Evolutionary conservation across 2,329 filamentous ascomycete species (phyloP).

Genomic region (Diaporthe humulicola): DNA sequence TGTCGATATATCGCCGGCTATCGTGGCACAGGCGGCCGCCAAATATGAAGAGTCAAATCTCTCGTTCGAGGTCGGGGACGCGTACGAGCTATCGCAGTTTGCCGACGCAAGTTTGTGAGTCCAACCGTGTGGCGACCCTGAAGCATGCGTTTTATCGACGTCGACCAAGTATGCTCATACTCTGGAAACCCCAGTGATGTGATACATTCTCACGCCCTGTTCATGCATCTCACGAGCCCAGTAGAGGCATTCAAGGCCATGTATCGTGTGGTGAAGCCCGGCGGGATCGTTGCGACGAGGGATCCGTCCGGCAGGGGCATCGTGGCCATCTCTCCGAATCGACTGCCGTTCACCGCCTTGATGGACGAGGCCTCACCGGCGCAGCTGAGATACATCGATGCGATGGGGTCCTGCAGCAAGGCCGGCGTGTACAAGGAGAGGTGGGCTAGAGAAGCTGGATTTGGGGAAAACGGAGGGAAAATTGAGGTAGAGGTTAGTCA

Average conservation of each 20-base stretch:
- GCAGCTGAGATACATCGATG: background rate
- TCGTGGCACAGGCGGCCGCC: slow-evolving; percentile 42
- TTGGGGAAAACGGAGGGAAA: background rate
- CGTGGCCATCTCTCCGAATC: background rate
- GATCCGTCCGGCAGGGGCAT: background rate
- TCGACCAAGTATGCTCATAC: background rate
- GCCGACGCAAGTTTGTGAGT: slow-evolving; percentile 59
- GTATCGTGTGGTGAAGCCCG: slow-evolving; percentile 56
- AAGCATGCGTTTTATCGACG: too few relatives aligned
- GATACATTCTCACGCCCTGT: slow-evolving; percentile 70
- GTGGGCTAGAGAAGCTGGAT: slow-evolving; percentile 13
- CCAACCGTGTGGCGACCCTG: too few relatives aligned
- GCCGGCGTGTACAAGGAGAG: background rate
- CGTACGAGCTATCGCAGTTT: slow-evolving; percentile 49
- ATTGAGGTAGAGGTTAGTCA: background rate
- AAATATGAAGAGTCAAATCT: slow-evolving; percentile 46
- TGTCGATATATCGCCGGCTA: slow-evolving; percentile 49
- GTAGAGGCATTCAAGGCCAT: slow-evolving; percentile 64
- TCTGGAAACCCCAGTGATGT: slow-evolving; percentile 56
- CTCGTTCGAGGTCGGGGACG: slow-evolving; percentile 49
- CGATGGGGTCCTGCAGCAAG: background rate
- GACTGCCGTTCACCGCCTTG: background rate
- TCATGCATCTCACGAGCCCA: slow-evolving; percentile 68
- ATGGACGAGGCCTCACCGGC: background rate
- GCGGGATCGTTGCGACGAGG: background rate